A percentile compares a stretch with the other conserved stretches of the same genome.
These are phyloP conservation scores for Wickerhamomyces sydowiorum DNA, from an alignment of 805 yeast genomes.

Conservation along the genomic window DNA sequence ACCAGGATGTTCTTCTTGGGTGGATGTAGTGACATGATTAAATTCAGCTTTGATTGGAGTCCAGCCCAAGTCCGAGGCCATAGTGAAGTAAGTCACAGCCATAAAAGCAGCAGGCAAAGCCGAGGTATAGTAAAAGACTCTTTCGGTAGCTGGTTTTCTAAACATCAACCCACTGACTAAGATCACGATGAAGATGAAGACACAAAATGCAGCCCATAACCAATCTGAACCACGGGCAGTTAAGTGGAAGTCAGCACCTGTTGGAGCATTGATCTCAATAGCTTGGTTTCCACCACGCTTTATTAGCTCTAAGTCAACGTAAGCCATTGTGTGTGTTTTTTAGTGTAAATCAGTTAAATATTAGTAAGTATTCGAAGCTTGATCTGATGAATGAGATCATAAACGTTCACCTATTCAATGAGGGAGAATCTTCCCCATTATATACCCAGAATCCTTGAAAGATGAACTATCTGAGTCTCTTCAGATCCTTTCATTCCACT, in stretches of 20 bases:
- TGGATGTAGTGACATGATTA: constrained; percentile 35
- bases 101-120: constrained; percentile 38
- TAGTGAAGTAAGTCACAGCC: constrained; percentile 46
- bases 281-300: constrained; percentile 34
- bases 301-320: constrained; percentile 7
- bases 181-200: constrained; percentile 34
- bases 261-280: constrained; percentile 36
- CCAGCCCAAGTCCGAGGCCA: constrained; percentile 59
- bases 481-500: neutral
- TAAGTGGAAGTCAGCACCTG: constrained; percentile 38
- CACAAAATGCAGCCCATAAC: constrained; percentile 30
- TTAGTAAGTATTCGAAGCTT: too few relatives aligned
- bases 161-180: constrained; percentile 17
- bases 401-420: too few relatives aligned
- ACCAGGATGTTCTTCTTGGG: constrained; percentile 23
- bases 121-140: constrained; percentile 26
- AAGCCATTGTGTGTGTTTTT: neutral
- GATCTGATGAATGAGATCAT: too few relatives aligned
- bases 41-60: constrained; percentile 43
- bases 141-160: constrained; percentile 19
- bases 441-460: too few relatives aligned
- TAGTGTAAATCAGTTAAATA: too few relatives aligned
- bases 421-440: too few relatives aligned
- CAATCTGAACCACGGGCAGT: constrained; percentile 50
- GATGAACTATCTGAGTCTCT: too few relatives aligned